Conservation (phyloP, 2,329 filamentous ascomycete species). For the Aspergillus fumigatiaffinis region DNA sequence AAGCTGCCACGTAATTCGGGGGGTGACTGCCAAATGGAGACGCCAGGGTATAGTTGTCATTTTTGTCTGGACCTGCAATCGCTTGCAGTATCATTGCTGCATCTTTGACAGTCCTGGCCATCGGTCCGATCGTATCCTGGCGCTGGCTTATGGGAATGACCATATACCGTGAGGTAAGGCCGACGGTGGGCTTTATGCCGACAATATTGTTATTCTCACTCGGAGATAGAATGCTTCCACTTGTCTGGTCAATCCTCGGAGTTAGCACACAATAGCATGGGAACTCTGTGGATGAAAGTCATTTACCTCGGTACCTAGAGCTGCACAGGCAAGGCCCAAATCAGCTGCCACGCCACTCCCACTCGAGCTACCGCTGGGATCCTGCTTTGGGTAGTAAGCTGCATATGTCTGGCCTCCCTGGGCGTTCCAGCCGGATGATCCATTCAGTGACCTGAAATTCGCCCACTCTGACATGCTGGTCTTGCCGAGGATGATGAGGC, state of each 20-base stretch:
- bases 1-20: slow-evolving; percentile 60
- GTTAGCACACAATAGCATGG: background rate
- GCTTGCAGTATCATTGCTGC: slow-evolving; percentile 55
- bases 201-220: slow-evolving; percentile 56
- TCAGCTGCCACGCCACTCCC: slow-evolving; percentile 60
- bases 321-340: slow-evolving; percentile 56
- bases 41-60: slow-evolving; percentile 56
- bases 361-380: slow-evolving; percentile 59
- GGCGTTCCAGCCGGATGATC: slow-evolving; percentile 60
- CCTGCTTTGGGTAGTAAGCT: slow-evolving; percentile 59
- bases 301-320: slow-evolving; percentile 56
- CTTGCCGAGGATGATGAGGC: slow-evolving; percentile 64
- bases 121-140: slow-evolving; percentile 55
- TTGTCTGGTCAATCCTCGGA: slow-evolving; percentile 41
- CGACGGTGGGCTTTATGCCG: slow-evolving; percentile 65
- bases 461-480: slow-evolving; percentile 63
- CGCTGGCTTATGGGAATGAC: slow-evolving; percentile 63
- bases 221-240: slow-evolving; percentile 61
- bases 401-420: slow-evolving; percentile 60
- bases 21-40: slow-evolving; percentile 51
- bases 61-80: slow-evolving; percentile 53
- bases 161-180: slow-evolving; percentile 55
- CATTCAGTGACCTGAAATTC: slow-evolving; percentile 56
- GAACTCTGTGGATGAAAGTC: background rate
- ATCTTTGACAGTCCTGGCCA: slow-evolving; percentile 57